These are phyloP conservation scores for Chamaenerion angustifolium DNA, from an alignment of 345 rosid species.

Conservation along the genomic window DNA sequence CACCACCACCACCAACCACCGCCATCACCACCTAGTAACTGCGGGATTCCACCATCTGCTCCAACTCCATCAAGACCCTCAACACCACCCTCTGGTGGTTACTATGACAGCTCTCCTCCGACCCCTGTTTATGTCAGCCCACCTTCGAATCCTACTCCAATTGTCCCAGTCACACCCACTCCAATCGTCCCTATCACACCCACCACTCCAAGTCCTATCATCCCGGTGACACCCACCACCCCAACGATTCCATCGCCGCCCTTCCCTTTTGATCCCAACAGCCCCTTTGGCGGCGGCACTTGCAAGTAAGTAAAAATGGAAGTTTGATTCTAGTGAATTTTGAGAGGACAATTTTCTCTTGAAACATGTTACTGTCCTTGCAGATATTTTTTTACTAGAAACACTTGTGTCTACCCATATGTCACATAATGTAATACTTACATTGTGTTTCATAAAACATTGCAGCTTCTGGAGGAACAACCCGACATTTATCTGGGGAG, in stretches of 20 bases:
- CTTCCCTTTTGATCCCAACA: constrained; percentile 43
- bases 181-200: constrained; percentile 49
- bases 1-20: too few species aligned
- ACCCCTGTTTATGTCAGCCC: constrained; percentile 34
- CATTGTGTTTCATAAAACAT: neutral
- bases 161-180: constrained; percentile 6
- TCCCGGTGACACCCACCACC: too few species aligned
- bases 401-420: too few species aligned
- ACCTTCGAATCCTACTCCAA: constrained; percentile 11
- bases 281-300: constrained; percentile 45
- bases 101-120: constrained; percentile 22
- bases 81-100: constrained; percentile 23
- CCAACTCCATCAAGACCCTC: constrained; percentile 13
- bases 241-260: constrained; percentile 20
- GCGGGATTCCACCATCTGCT: constrained; percentile 17
- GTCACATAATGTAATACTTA: too few species aligned
- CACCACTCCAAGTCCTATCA: neutral
- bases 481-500: constrained; percentile 62
- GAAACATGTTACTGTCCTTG: too few species aligned
- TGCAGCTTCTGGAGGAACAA: constrained; percentile 89
- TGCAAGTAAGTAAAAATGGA: constrained; percentile 61
- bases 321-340: neutral
- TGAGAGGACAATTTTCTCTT: too few species aligned
- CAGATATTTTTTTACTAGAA: too few species aligned
- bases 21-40: too few species aligned